Evolutionary conservation across 805 yeast species (phyloP), one percentile per base, ranked within the genome.

Genomic region (Sugiyamaella marilandica): DNA sequence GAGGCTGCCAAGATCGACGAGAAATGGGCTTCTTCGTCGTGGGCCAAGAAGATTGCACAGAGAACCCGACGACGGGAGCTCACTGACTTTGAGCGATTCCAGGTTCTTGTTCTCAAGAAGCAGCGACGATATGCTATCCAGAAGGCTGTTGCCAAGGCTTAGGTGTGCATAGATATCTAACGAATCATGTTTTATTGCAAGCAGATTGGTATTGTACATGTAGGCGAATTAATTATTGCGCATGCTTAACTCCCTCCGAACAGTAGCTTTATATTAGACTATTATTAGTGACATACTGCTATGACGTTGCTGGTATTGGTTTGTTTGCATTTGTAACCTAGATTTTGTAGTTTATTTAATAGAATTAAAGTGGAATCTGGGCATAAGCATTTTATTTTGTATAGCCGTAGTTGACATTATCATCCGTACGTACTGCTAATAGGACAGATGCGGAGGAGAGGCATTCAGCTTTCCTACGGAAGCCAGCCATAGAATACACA

Each of bases 71-170:
- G 99, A 84, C 77, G 95, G 70, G 80, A 84, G 73, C 86, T 95
- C 76, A 74, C 92, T 67, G 99, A 94, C 79, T 94, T 94, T 71
- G 97, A 94, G 83, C 91, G 99, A 85, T 94, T 94, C 97, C 97
- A 92, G 84, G 99, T 92, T 68, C 74, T 87, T 76, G 95, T 90
- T 69, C 84, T 90, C 76, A 94, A 87, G 87, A 94, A 92, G 85
- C 97, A 95, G 83, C 89, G 88, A 80, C 87, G 90, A 80, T 85
- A 76, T 75, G 87, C 90, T 78, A 92, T 89, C 71, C 88, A 86
- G 82, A 91, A 89, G 83, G 95, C 95, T 77, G 84, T 87, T 72
- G 96, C 96, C 72, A 90, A 91, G 86, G 96, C 63, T 51, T 45
- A 45, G 34, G 21, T 34, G 37, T 34, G 37, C 37, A 34, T 34